Evolutionary conservation across 2,329 filamentous ascomycete species (phyloP).

Genomic region (Pyrenophora graminea): DNA sequence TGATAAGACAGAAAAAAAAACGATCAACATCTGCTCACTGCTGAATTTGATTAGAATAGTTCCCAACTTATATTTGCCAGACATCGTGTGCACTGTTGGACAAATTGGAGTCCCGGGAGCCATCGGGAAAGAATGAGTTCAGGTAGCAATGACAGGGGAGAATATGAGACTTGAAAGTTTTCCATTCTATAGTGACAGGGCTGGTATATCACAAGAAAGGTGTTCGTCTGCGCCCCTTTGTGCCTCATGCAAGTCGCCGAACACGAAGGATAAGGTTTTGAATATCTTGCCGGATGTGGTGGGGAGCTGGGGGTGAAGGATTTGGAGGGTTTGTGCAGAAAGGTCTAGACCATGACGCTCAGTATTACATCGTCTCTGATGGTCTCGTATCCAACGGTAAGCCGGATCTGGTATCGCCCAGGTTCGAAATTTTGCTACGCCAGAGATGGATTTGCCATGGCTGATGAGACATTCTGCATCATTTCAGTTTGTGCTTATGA

Average conservation of each 20-base stretch:
- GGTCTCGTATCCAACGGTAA: constrained; percentile 50
- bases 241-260: constrained; percentile 67
- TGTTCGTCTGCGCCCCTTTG: constrained; percentile 54
- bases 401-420: neutral
- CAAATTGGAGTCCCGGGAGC: no score
- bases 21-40: no score
- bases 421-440: neutral
- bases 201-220: constrained; percentile 27
- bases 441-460: no score
- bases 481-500: constrained; percentile 35
- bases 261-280: constrained; percentile 59
- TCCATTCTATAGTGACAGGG: constrained; percentile 22
- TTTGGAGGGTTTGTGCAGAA: constrained; percentile 49
- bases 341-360: constrained; percentile 48
- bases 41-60: no score
- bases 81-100: no score
- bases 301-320: constrained; percentile 52
- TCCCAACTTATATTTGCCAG: no score
- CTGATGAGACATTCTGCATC: constrained; percentile 48
- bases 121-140: no score
- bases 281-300: constrained; percentile 51
- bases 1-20: no score
- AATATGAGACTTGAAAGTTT: neutral
- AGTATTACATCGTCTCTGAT: constrained; percentile 51
- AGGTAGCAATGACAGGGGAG: no score